These are phyloP conservation scores for Gonapodya sp. DNA, from an alignment of 192 early-diverging fungal species.

Conservation along the genomic window DNA sequence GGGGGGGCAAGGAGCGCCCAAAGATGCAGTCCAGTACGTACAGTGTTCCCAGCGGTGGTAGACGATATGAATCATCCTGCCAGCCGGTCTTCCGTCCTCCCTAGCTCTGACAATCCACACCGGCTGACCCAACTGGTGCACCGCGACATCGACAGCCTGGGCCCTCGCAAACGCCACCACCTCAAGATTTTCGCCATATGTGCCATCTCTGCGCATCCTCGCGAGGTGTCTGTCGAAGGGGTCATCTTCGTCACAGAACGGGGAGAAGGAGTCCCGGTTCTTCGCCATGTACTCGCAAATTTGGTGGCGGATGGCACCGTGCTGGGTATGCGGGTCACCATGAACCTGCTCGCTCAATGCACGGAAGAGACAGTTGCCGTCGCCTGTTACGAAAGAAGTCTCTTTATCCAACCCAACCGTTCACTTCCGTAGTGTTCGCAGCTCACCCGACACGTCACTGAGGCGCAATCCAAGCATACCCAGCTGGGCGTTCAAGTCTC, in stretches of 20 bases:
- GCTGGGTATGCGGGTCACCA: slow-evolving; percentile 47
- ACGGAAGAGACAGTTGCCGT: slow-evolving; percentile 63
- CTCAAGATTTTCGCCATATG: slow-evolving; percentile 66
- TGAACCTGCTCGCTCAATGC: slow-evolving; percentile 61
- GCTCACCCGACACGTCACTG: slow-evolving; percentile 14
- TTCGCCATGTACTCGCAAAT: slow-evolving; percentile 53
- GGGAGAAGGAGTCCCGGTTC: slow-evolving; percentile 45
- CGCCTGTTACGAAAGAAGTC: too few relatives aligned
- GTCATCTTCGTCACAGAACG: slow-evolving; percentile 53
- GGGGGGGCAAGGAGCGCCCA: not conserved
- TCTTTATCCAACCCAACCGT: not conserved
- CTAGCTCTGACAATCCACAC: slow-evolving; percentile 20
- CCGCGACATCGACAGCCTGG: slow-evolving; percentile 50
- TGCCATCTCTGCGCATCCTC: slow-evolving; percentile 48
- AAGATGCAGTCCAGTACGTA: not conserved
- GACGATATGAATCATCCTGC: slow-evolving; percentile 20
- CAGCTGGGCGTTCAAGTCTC: slow-evolving; percentile 13
- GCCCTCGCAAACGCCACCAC: slow-evolving; percentile 59
- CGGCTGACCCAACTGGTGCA: slow-evolving; percentile 51
- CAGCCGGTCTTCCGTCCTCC: not conserved
- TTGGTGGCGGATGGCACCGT: slow-evolving; percentile 31
- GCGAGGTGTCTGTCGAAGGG: slow-evolving; percentile 41
- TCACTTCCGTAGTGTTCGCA: too few relatives aligned
- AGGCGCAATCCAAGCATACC: slow-evolving; percentile 1
- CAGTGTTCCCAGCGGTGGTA: slow-evolving; percentile 28